Conservation (phyloP, 139 green algal species). For the Chlorokybus atmophyticus region DNA sequence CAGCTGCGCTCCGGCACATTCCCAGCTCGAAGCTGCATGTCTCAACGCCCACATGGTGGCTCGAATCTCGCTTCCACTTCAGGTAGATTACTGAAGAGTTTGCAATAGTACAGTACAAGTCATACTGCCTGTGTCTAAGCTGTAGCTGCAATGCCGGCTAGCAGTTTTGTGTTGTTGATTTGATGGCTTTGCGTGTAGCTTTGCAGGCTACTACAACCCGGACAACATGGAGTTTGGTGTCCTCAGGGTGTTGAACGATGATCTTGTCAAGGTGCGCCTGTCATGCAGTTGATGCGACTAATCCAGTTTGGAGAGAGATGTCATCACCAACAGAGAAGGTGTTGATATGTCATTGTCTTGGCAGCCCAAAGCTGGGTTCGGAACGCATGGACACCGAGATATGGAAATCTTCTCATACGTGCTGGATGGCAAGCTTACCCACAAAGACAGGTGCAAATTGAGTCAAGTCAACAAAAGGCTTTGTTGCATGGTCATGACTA, state of each 20-base stretch:
- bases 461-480: too few relatives aligned
- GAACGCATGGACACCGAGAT: slow-evolving; percentile 23
- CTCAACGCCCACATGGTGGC: slow-evolving; percentile 27
- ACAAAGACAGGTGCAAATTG: slow-evolving; percentile 24
- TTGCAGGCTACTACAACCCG: slow-evolving; percentile 11
- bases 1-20: too few relatives aligned
- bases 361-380: slow-evolving; percentile 25
- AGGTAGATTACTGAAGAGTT: slow-evolving; percentile 5
- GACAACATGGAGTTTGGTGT: slow-evolving; percentile 22
- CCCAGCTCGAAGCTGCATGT: slow-evolving; percentile 28
- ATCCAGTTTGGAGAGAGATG: too few relatives aligned
- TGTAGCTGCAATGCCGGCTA: not conserved
- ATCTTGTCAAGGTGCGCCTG: slow-evolving; percentile 22
- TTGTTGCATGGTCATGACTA: too few relatives aligned
- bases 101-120: not conserved
- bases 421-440: slow-evolving; percentile 15
- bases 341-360: too few relatives aligned
- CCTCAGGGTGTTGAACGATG: slow-evolving; percentile 31
- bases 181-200: not conserved
- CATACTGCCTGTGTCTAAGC: not conserved
- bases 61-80: slow-evolving; percentile 30
- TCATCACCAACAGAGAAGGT: too few relatives aligned
- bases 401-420: slow-evolving; percentile 32
- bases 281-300: too few relatives aligned
- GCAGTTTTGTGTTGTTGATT: not conserved